These are phyloP conservation scores for Vitis hybrid DNA, from an alignment of 177 flowering plant genomes.

Conservation along the genomic window DNA sequence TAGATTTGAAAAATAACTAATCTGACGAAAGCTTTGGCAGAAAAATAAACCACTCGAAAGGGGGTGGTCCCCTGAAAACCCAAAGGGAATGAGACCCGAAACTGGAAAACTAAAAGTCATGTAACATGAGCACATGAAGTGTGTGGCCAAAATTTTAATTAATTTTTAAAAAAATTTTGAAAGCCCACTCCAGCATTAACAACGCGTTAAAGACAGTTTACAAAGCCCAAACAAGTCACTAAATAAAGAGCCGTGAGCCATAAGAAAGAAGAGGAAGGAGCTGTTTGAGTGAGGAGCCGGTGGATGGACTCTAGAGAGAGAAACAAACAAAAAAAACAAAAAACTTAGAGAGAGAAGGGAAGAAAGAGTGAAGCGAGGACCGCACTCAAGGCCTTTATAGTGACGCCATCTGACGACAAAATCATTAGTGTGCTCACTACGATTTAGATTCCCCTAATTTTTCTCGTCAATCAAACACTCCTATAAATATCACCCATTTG, in stretches of 20 bases:
- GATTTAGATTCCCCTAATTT: slow-evolving; percentile 6
- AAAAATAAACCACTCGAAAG: no score
- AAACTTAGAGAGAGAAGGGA: neutral
- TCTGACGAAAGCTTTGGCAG: no score
- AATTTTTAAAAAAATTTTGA: neutral
- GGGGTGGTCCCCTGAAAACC: no score
- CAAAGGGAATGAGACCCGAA: no score
- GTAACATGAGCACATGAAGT: no score
- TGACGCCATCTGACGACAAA: slow-evolving; percentile 26
- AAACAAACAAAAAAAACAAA: neutral
- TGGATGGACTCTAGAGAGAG: neutral
- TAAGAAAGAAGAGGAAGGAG: slow-evolving; percentile 14
- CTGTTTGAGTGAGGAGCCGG: slow-evolving; percentile 16
- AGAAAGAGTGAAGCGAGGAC: slow-evolving; percentile 10
- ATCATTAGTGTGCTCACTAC: slow-evolving; percentile 16
- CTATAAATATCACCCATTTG: slow-evolving; percentile 1
- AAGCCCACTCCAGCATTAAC: neutral
- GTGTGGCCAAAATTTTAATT: no score
- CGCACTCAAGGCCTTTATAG: slow-evolving; percentile 16
- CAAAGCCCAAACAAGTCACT: neutral
- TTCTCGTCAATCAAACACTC: neutral
- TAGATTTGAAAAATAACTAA: no score
- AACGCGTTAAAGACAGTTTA: neutral
- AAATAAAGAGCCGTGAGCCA: slow-evolving; percentile 14
- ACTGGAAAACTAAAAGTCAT: no score